Percentiles rank a stretch among this genome's conserved stretches.
These are phyloP conservation scores for Clohesyomyces aquaticus DNA, from an alignment of 495 filamentous ascomycete genomes.

Conservation along the genomic window DNA sequence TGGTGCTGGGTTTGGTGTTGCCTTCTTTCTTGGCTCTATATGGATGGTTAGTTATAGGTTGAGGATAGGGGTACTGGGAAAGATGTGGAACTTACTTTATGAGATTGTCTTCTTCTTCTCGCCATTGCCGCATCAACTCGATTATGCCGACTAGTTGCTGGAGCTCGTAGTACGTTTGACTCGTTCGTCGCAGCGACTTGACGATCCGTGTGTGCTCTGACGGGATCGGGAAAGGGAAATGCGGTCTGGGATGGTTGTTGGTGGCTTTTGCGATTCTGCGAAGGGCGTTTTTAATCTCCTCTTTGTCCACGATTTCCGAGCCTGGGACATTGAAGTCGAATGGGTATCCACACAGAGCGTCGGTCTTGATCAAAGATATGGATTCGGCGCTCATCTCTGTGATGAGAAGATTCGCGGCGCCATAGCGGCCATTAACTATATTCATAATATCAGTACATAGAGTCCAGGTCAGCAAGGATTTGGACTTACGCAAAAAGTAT, in stretches of 20 bases:
- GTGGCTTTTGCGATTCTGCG: conserved; percentile 1
- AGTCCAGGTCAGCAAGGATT: not conserved
- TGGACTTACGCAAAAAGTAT: conserved; percentile 68
- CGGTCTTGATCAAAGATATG: conserved; percentile 44
- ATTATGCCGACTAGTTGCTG: conserved; percentile 69
- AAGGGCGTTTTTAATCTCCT: conserved; percentile 1
- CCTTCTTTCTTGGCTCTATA: not conserved
- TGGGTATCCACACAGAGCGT: conserved; percentile 35
- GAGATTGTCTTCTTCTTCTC: conserved; percentile 49
- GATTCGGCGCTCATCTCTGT: conserved; percentile 52
- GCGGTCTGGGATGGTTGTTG: not conserved
- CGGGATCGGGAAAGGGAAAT: conserved; percentile 5
- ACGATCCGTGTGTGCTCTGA: conserved; percentile 4
- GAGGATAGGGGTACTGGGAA: not conserved
- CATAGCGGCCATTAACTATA: conserved; percentile 48
- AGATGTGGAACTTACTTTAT: conserved; percentile 35
- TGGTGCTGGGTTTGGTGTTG: conserved; percentile 11
- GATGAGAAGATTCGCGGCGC: conserved; percentile 67
- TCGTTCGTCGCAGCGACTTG: conserved; percentile 30
- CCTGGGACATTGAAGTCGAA: conserved; percentile 44
- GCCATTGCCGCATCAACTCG: conserved; percentile 66
- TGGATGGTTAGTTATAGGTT: not conserved
- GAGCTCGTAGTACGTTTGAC: conserved; percentile 69
- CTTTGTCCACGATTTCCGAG: conserved; percentile 26
- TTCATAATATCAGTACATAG: not conserved